phyloP scores from a whole-genome alignment of 1,139 yeast genomes.

The Kodamaea plutei region DNA sequence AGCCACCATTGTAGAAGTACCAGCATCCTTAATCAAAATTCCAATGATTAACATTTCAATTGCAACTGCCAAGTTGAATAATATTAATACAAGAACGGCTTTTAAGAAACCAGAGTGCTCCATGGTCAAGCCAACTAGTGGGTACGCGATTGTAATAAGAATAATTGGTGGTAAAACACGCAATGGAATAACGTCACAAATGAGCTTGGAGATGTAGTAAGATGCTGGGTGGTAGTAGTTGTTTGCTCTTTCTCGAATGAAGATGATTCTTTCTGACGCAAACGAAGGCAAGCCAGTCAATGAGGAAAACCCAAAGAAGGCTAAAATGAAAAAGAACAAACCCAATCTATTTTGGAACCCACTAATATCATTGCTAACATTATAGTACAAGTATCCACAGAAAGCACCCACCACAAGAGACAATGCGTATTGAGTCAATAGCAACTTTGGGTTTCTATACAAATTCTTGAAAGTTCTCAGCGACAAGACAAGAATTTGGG shows the following conservation, averaged over 20 bases:
- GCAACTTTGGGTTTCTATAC: slow-evolving; percentile 83
- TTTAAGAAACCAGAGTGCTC: slow-evolving; percentile 74
- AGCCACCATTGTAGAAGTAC: slow-evolving; percentile 87
- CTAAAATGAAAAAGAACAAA: slow-evolving; percentile 80
- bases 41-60: slow-evolving; percentile 84
- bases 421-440: slow-evolving; percentile 76
- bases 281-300: slow-evolving; percentile 88
- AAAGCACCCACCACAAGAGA: slow-evolving; percentile 74
- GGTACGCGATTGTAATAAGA: slow-evolving; percentile 81
- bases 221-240: slow-evolving; percentile 86
- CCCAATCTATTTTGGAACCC: slow-evolving; percentile 97
- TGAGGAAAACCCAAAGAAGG: slow-evolving; percentile 91
- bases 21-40: slow-evolving; percentile 81
- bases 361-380: slow-evolving; percentile 81
- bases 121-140: slow-evolving; percentile 83
- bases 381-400: slow-evolving; percentile 81
- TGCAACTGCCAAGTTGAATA: slow-evolving; percentile 85
- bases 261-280: slow-evolving; percentile 81
- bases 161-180: slow-evolving; percentile 87
- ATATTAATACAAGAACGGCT: slow-evolving; percentile 62
- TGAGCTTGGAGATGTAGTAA: slow-evolving; percentile 77
- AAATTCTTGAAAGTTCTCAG: slow-evolving; percentile 88
- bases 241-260: slow-evolving; percentile 88
- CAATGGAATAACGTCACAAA: slow-evolving; percentile 87
- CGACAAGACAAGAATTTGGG: slow-evolving; percentile 67